A percentile compares a stretch with the other conserved stretches of the same genome.
These are phyloP conservation scores for Aspergillus sp. DNA, from an alignment of 2,329 filamentous ascomycete species.

Conservation along the genomic window DNA sequence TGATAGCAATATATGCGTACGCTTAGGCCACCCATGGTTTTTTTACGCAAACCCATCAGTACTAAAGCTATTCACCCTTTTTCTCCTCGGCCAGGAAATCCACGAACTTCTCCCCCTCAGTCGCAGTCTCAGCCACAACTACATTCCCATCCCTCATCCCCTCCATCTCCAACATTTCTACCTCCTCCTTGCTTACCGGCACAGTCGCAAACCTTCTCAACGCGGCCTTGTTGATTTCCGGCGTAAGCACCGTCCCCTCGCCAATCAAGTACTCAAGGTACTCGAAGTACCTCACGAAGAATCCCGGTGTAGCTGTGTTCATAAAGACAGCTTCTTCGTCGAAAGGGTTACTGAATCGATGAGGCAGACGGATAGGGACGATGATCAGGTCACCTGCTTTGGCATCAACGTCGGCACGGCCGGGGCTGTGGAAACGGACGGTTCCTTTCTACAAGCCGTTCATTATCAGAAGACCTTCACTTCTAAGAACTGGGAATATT, in stretches of 20 bases:
- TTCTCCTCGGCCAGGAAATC: not conserved
- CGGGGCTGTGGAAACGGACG: constrained; percentile 55
- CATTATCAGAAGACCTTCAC: not conserved
- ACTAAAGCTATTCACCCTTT: not conserved
- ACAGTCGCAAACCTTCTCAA: constrained; percentile 56
- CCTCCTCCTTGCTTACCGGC: constrained; percentile 24
- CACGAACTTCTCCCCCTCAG: constrained; percentile 1
- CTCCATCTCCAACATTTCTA: constrained; percentile 3
- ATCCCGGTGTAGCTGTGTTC: constrained; percentile 60
- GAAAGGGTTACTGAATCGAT: constrained; percentile 59
- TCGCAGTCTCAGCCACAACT: constrained; percentile 12
- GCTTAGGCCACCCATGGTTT: no score
- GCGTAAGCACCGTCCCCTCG: constrained; percentile 50
- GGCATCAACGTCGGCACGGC: constrained; percentile 50
- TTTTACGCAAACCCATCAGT: no score
- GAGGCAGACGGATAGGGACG: constrained; percentile 56
- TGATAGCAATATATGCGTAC: no score
- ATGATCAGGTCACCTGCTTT: constrained; percentile 57
- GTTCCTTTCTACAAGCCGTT: constrained; percentile 39
- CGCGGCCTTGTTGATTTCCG: constrained; percentile 52
- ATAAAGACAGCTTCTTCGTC: constrained; percentile 58
- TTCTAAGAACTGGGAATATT: no score
- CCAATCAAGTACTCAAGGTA: constrained; percentile 49
- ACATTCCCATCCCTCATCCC: not conserved
- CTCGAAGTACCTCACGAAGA: constrained; percentile 62